Evolutionary conservation across 768 basidiomycete species (phyloP).

Genomic region (Podaxis sp.): DNA sequence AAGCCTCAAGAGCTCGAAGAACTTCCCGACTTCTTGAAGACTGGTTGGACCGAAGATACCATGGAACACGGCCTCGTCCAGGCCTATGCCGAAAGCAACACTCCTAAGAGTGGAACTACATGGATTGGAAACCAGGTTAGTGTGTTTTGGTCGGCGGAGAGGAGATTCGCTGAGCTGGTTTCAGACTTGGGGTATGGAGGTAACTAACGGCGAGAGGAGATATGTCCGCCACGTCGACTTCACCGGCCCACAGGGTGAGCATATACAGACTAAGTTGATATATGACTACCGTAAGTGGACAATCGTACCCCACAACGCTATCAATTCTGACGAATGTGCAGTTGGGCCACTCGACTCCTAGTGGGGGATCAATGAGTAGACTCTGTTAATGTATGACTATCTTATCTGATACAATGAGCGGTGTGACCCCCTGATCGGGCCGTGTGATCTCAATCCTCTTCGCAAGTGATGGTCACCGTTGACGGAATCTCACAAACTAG

Average conservation of each 20-base stretch:
- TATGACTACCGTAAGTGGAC: constrained; percentile 68
- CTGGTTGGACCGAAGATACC: constrained; percentile 41
- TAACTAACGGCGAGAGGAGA: constrained; percentile 56
- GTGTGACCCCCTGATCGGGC: neutral
- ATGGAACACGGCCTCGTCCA: constrained; percentile 44
- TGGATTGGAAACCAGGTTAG: constrained; percentile 69
- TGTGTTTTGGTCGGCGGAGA: neutral
- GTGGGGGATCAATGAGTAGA: neutral
- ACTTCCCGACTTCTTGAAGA: constrained; percentile 35
- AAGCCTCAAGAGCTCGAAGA: constrained; percentile 46
- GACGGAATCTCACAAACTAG: neutral
- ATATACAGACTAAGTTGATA: constrained; percentile 54
- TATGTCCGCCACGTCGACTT: constrained; percentile 65
- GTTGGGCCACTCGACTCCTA: constrained; percentile 13
- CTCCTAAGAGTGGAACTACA: constrained; percentile 53
- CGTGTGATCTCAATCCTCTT: neutral
- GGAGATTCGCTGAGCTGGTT: neutral
- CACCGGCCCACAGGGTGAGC: constrained; percentile 57
- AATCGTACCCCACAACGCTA: too few relatives aligned
- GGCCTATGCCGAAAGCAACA: constrained; percentile 56
- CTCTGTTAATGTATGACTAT: neutral
- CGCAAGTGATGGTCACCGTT: neutral
- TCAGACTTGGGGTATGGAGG: constrained; percentile 66
- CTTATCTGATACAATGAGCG: constrained; percentile 3
- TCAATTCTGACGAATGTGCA: neutral